Evolutionary conservation across 331 rosid genomes (phyloP), one percentile per base, ranked within the genome.

Genomic region (Malus hybrid): DNA sequence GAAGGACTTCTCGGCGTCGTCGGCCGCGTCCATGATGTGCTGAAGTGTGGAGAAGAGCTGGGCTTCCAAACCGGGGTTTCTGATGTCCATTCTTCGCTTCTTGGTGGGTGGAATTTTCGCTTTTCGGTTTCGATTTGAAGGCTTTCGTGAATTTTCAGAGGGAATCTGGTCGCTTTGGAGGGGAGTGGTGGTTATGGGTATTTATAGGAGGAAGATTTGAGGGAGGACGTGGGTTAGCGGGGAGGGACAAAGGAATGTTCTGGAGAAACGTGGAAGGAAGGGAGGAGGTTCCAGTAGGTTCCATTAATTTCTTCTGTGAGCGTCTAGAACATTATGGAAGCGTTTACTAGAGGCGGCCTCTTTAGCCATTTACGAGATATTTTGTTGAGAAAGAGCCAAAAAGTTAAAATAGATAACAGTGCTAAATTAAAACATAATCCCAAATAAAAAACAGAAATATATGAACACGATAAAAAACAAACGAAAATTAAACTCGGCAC

Each of bases 61-160:
- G 4, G 81, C 63, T 0, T 85, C 86, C 11, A 85, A 50, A 18
- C 72, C 79, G 14, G 64, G 6, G 5, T 9, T 34, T 69, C 83
- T 77, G n/a, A 74, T 5, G 44, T 82, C 89, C 85, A 82, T 80
- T 24, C n/a, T 36, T 34, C 63, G 44, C 15, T 44, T 56, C 46
- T 4, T 39, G 10, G 22, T 13, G 10, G 50, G 6, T 34, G n/a
- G 7, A 55, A 6, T 55, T n/a, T 3, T 19, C 16, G 19, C 19
- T 26, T 9, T 24, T n/a, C 14, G 11, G 16, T 20, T 4, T 6
- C 4, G 1, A 1, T 24, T 7, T 11, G 36, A 33, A 14, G 50
- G 34, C 15, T 50, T 4, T 22, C 14, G 0, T 24, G 12, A 7
- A n/a, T 14, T 30, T 65, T 10, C 16, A 55, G 5, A 7, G 26